A percentile compares a stretch with the other conserved stretches of the same genome.
Conservation (phyloP, 2,329 filamentous ascomycete genomes). For the Pyricularia sp. region DNA sequence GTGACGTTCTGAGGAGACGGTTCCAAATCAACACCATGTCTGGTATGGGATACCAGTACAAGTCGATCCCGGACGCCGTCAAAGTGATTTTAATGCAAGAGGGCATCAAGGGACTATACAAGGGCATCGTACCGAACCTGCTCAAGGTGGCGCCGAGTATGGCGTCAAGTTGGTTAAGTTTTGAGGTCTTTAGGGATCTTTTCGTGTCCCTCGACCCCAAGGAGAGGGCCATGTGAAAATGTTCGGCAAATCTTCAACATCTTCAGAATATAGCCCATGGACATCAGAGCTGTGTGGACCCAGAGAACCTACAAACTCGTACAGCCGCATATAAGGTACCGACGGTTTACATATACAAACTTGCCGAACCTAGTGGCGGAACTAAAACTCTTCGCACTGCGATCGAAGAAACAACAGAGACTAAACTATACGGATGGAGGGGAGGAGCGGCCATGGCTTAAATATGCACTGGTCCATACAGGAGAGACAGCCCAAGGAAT, state of each 20-base stretch:
- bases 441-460: neutral
- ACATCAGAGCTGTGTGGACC: neutral
- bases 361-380: neutral
- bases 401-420: neutral
- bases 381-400: neutral
- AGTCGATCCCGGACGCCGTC: slow-evolving; percentile 72
- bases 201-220: slow-evolving; percentile 48
- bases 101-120: slow-evolving; percentile 77
- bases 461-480: neutral
- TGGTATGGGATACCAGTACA: slow-evolving; percentile 94
- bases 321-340: neutral
- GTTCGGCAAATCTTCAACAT: neutral
- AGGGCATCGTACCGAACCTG: slow-evolving; percentile 88
- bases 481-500: neutral
- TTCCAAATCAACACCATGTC: slow-evolving; percentile 99
- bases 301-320: neutral
- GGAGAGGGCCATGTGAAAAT: slow-evolving; percentile 14
- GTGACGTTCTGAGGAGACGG: slow-evolving; percentile 79
- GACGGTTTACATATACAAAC: neutral
- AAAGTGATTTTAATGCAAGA: slow-evolving; percentile 71
- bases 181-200: slow-evolving; percentile 85
- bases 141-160: slow-evolving; percentile 97
- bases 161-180: slow-evolving; percentile 97
- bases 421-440: neutral
- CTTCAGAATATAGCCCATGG: neutral